Conservation (phyloP, 495 filamentous ascomycete genomes). For the Tetracladium setigerum region DNA sequence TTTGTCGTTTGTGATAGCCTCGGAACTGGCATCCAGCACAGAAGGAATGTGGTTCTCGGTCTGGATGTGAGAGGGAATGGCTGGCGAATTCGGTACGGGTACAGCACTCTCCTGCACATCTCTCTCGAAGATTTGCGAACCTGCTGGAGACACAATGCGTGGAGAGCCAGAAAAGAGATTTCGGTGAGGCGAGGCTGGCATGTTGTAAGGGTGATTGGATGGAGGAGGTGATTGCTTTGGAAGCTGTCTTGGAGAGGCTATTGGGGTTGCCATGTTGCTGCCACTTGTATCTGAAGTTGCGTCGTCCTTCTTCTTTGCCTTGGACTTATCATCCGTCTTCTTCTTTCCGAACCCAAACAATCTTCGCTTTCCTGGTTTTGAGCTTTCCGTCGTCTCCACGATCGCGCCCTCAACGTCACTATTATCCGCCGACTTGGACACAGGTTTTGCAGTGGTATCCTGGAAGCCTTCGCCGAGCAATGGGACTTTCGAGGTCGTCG, state of each 20-base stretch:
- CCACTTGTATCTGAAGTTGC: conserved; percentile 5
- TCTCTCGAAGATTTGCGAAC: conserved; percentile 88
- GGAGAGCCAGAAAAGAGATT: conserved; percentile 49
- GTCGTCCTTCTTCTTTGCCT: conserved; percentile 23
- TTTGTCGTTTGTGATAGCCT: conserved; percentile 76
- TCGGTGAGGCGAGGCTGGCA: conserved; percentile 40
- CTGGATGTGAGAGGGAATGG: conserved; percentile 80
- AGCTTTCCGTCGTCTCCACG: conserved; percentile 6
- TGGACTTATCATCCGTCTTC: conserved; percentile 42
- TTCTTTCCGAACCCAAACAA: conserved; percentile 63
- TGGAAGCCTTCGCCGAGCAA: conserved; percentile 27
- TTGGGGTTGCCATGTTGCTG: conserved; percentile 7
- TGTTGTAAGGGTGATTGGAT: conserved; percentile 36
- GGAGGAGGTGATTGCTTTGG: conserved; percentile 20
- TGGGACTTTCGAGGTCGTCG: conserved; percentile 11
- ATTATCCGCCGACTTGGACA: conserved; percentile 17
- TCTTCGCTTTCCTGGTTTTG: conserved; percentile 41
- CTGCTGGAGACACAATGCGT: conserved; percentile 55
- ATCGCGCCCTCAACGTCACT: conserved; percentile 13
- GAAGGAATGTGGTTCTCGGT: conserved; percentile 90
- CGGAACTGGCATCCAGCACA: conserved; percentile 79
- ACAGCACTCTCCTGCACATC: conserved; percentile 70
- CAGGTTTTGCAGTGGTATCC: conserved; percentile 12
- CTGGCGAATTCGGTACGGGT: conserved; percentile 57
- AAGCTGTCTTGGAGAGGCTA: conserved; percentile 12